These are phyloP conservation scores for Lablab purpureus DNA, from an alignment of 306 rosid species.

Conservation along the genomic window DNA sequence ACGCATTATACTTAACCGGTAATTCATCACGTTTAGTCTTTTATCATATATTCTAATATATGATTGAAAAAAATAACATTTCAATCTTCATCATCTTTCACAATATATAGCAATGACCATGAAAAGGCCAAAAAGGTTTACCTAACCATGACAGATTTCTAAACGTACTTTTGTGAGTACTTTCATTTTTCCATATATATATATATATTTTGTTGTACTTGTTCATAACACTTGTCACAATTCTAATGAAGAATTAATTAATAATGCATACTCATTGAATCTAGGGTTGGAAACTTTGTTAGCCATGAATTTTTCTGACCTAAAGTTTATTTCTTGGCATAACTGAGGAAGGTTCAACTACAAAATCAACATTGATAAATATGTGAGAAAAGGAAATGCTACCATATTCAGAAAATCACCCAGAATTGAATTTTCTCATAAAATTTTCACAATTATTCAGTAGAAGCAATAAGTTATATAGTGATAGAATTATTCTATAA, in stretches of 20 bases:
- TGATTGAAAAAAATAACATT: neutral
- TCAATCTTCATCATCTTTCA: neutral
- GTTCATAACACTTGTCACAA: neutral
- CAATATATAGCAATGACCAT: neutral
- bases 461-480: too few relatives aligned
- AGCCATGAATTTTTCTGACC: neutral
- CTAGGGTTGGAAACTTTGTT: neutral
- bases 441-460: too few relatives aligned
- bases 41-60: too few relatives aligned
- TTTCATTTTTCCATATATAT: too few relatives aligned
- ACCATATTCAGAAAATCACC: too few relatives aligned
- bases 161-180: neutral
- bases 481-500: too few relatives aligned
- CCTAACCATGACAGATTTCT: neutral
- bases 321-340: neutral
- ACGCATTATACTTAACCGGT: too few relatives aligned
- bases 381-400: too few relatives aligned
- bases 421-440: too few relatives aligned
- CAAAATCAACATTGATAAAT: neutral
- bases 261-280: neutral
- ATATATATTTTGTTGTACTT: neutral
- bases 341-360: slow-evolving; percentile 8
- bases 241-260: neutral
- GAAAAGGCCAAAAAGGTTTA: neutral
- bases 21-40: too few relatives aligned